Evolutionary conservation across 768 basidiomycete species (phyloP).

Genomic region (Lactifluus pinguis): DNA sequence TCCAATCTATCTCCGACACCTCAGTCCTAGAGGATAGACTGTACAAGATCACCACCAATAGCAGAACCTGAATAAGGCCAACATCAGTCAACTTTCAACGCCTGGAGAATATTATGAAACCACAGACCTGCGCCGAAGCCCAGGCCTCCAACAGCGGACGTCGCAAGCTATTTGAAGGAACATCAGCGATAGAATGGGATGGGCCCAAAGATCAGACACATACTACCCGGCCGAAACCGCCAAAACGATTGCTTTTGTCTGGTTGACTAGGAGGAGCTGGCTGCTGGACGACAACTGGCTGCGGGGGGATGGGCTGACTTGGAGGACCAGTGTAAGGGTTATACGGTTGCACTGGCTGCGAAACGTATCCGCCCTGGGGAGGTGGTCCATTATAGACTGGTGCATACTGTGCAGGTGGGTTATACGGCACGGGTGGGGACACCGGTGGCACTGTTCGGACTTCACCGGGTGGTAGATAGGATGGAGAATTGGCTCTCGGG

Average conservation of each 20-base stretch:
- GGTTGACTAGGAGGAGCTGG: conserved; percentile 15
- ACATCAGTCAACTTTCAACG: neutral
- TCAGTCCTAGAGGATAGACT: conserved; percentile 35
- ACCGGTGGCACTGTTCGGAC: neutral
- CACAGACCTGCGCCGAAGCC: conserved; percentile 67
- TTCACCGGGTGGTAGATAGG: conserved; percentile 17
- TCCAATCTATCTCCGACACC: neutral
- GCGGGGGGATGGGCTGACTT: conserved; percentile 20
- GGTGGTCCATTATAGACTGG: conserved; percentile 25
- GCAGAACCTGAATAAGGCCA: conserved; percentile 33
- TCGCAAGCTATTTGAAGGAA: conserved; percentile 25
- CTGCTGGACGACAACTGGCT: conserved; percentile 17
- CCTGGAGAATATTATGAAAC: neutral
- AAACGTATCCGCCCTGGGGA: conserved; percentile 18
- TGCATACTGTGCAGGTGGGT: conserved; percentile 32
- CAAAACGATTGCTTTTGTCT: conserved; percentile 11
- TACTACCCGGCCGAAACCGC: conserved; percentile 14
- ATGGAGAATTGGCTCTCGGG: conserved; percentile 17
- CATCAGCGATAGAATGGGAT: neutral
- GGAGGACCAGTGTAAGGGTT: conserved; percentile 18
- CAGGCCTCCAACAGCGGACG: conserved; percentile 48
- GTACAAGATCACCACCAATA: conserved; percentile 41
- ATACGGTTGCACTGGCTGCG: conserved; percentile 20
- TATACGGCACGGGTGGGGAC: conserved; percentile 12
- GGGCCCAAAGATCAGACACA: neutral